A percentile compares a stretch with the other conserved stretches of the same genome.
Evolutionary conservation across 257 asterid species (phyloP).

Genomic region (Nicotiana paniculata): DNA sequence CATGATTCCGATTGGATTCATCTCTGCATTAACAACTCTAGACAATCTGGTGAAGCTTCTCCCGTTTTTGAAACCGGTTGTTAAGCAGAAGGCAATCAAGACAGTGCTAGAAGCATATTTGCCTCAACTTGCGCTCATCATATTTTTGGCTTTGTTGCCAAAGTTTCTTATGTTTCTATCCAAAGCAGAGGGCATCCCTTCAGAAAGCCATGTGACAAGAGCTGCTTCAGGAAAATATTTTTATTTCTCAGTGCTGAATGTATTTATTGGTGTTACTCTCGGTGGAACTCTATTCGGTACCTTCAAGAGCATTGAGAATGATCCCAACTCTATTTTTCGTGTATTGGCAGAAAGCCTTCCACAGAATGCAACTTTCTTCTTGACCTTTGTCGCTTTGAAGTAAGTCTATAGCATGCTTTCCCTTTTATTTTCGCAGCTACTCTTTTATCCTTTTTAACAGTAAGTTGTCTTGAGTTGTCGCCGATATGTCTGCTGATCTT

Average conservation of each 20-base stretch:
- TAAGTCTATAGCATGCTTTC: constrained; percentile 30
- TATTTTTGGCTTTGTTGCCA: constrained; percentile 80
- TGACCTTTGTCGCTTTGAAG: constrained; percentile 90
- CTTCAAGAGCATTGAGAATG: constrained; percentile 39
- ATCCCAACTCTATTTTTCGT: constrained; percentile 32
- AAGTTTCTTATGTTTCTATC: constrained; percentile 67
- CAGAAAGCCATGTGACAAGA: constrained; percentile 62
- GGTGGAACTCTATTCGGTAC: constrained; percentile 58
- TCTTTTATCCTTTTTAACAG: too few species aligned
- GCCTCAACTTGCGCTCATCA: constrained; percentile 85
- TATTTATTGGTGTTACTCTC: constrained; percentile 81
- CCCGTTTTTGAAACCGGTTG: constrained; percentile 59
- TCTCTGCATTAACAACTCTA: constrained; percentile 86
- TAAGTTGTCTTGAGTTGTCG: too few species aligned
- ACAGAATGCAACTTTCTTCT: constrained; percentile 88
- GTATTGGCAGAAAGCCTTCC: constrained; percentile 82
- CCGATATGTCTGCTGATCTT: too few species aligned
- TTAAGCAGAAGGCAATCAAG: constrained; percentile 31
- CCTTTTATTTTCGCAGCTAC: background rate
- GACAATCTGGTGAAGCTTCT: constrained; percentile 64
- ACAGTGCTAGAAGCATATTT: constrained; percentile 78
- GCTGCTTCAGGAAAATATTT: constrained; percentile 93
- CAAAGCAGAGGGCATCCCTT: constrained; percentile 81
- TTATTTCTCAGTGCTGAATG: constrained; percentile 74
- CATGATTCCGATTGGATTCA: constrained; percentile 74